Evolutionary conservation across 2,329 filamentous ascomycete genomes (phyloP), one percentile per base, ranked within the genome.

Genomic region (Stromatinia cepivora): DNA sequence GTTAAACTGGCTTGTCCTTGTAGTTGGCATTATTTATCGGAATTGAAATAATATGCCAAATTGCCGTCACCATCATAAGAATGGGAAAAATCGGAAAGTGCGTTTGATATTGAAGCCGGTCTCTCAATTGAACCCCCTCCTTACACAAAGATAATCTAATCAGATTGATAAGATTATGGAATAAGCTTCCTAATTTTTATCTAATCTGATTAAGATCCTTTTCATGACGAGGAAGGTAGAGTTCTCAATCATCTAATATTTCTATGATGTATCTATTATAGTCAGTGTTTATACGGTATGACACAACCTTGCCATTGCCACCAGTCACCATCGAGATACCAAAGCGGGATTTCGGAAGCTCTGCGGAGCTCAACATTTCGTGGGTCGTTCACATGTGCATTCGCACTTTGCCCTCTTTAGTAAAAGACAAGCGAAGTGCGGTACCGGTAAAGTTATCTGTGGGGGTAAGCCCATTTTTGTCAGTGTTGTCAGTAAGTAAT

Each of bases 171-270:
- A 34, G 22, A 62, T 50, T 45, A 34, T 15, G 11, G 6, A 4
- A 25, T 42, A 58, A 28, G 56, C 56, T 58, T 28, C 39, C 4
- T 25, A 20, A 45, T 1, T 25, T 58, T 28, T 42, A 58, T 58
- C 56, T 45, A 20, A 58, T 58, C 54, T 25, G 54, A 58, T 58
- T 36, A 8, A 58, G n/a, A 58, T 58, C 56, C 20, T 46, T 25
- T 22, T 9, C 25, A 13, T 46, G 57, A 31, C 39, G 25, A 61
- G 10, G 25, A n/a, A 22, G n/a, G 22, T 13, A 9, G 22, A 34
- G n/a, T 31, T 45, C 22, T 25, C 34, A 58, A 36, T 8, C 34
- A 58, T 39, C 22, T 17, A 36, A 58, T 39, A 39, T 39, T n/a
- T 13, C 3, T 58, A 8, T 39, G 54, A 58, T n/a, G 34, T 39